Percentiles rank a stretch among this genome's conserved stretches.
Evolutionary conservation across 1,139 yeast genomes (phyloP).

Genomic region (Kodamaea sp.): DNA sequence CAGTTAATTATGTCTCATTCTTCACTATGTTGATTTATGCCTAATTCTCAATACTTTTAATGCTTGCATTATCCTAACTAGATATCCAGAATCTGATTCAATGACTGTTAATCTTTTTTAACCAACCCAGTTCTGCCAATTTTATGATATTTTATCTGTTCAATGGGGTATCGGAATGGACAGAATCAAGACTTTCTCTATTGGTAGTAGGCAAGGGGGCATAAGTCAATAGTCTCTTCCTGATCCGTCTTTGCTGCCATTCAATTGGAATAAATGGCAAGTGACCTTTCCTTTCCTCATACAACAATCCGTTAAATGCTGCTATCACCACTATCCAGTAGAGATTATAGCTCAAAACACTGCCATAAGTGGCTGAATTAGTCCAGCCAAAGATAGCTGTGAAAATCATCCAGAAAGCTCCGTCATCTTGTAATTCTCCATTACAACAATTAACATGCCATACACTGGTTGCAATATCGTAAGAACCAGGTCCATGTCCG

Average conservation of each 20-base stretch:
- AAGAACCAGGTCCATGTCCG: constrained; percentile 51
- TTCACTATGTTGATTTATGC: too few species aligned
- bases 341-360: constrained; percentile 71
- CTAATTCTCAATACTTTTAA: too few species aligned
- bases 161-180: constrained; percentile 29
- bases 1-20: too few species aligned
- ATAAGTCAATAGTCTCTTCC: constrained; percentile 35
- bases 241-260: constrained; percentile 59
- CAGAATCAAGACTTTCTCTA: constrained; percentile 29
- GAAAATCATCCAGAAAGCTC: constrained; percentile 43
- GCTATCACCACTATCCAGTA: constrained; percentile 73
- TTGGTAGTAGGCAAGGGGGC: constrained; percentile 1
- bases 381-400: constrained; percentile 86
- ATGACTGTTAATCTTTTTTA: too few species aligned
- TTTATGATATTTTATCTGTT: too few species aligned
- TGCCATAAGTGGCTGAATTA: constrained; percentile 91
- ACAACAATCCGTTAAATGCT: constrained; percentile 23
- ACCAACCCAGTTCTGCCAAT: too few species aligned
- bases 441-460: constrained; percentile 54
- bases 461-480: constrained; percentile 39
- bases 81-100: too few species aligned
- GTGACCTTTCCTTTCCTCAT: constrained; percentile 64
- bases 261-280: constrained; percentile 60
- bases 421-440: constrained; percentile 42
- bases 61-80: too few species aligned